Evolutionary conservation across 2,329 filamentous ascomycete genomes (phyloP).

Genomic region (Xylaria digitata): DNA sequence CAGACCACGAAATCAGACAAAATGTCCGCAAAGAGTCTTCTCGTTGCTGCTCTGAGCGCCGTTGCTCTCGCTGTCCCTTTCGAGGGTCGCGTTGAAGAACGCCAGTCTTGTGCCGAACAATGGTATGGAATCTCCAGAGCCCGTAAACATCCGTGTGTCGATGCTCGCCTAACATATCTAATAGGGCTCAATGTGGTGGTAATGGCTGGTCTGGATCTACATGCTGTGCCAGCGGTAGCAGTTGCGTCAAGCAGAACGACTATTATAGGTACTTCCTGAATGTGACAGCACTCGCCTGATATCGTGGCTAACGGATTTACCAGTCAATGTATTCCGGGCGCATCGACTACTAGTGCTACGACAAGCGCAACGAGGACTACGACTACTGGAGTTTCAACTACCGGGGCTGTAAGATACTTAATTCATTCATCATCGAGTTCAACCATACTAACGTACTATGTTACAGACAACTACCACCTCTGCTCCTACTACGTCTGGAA

Average conservation of each 20-base stretch:
- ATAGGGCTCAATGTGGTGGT: constrained; percentile 59
- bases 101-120: constrained; percentile 48
- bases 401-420: constrained; percentile 35
- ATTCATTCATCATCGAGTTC: not conserved
- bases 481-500: constrained; percentile 49
- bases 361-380: constrained; percentile 50
- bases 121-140: constrained; percentile 23
- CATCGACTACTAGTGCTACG: constrained; percentile 34
- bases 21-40: constrained; percentile 48
- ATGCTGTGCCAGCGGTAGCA: constrained; percentile 56
- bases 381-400: constrained; percentile 9
- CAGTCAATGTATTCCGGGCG: constrained; percentile 41
- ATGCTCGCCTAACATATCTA: constrained; percentile 28
- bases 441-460: constrained; percentile 10
- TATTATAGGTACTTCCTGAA: constrained; percentile 41
- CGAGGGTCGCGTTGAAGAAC: constrained; percentile 52
- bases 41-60: constrained; percentile 53
- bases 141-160: not conserved
- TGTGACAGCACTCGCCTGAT: not conserved
- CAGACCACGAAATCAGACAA: constrained; percentile 28
- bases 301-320: not conserved
- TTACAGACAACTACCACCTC: constrained; percentile 39
- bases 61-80: constrained; percentile 56
- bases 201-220: constrained; percentile 57
- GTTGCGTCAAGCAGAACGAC: constrained; percentile 48